These are phyloP conservation scores for Hemileia vastatrix DNA, from an alignment of 1,284 basidiomycete genomes.

Conservation along the genomic window DNA sequence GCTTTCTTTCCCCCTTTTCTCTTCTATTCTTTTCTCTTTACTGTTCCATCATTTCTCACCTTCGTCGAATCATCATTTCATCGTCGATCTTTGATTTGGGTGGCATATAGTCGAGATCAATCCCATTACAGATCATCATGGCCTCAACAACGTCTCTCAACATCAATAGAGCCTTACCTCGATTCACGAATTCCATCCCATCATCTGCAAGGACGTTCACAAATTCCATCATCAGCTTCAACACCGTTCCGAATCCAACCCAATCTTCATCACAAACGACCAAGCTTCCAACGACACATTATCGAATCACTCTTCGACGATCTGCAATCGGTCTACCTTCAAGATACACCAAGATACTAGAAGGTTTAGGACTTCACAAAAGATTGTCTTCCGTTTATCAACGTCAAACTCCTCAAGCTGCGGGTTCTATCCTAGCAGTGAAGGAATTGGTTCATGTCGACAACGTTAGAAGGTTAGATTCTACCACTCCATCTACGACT, in stretches of 20 bases:
- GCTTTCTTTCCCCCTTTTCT: too few species aligned
- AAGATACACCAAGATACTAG: conserved; percentile 61
- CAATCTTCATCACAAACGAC: background rate
- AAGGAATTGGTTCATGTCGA: conserved; percentile 80
- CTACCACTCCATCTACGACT: background rate
- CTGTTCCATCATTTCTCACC: background rate
- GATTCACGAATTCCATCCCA: background rate
- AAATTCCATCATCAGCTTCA: background rate
- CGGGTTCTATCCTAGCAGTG: conserved; percentile 68
- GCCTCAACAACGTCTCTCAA: background rate
- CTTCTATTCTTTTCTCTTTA: background rate
- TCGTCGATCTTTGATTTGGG: too few species aligned
- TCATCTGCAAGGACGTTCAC: background rate
- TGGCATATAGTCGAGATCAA: background rate
- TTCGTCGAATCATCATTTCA: too few species aligned
- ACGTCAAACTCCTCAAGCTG: conserved; percentile 58
- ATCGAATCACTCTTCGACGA: conserved; percentile 69
- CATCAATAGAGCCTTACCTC: too few species aligned
- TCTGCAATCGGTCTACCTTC: conserved; percentile 69
- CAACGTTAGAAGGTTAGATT: conserved; percentile 59
- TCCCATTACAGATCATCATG: background rate
- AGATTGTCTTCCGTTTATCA: conserved; percentile 74
- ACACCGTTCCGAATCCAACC: background rate
- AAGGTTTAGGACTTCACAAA: conserved; percentile 64
- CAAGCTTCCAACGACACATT: conserved; percentile 53